Evolutionary conservation across 805 yeast species (phyloP), one percentile per base, ranked within the genome.

Genomic region (Clavispora santaluciae): DNA sequence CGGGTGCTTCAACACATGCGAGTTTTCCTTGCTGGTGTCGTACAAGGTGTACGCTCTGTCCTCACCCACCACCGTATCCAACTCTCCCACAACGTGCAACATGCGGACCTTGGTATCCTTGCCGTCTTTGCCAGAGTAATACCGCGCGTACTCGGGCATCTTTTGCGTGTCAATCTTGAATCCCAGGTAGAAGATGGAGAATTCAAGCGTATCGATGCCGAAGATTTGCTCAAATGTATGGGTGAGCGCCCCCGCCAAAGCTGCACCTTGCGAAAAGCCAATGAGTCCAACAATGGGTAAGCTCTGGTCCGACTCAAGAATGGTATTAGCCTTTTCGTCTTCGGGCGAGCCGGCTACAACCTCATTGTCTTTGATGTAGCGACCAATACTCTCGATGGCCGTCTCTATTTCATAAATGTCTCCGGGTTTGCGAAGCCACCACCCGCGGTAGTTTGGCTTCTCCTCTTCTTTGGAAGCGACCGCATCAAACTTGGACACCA

Each of bases 201-300:
- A 87, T 55, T 86, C 79, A 53, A 91, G 47, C 23, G 60, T 57
- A 13, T 54, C 49, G 2, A 54, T 39, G 4, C 78, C 78, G 26
- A 79, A 76, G 30, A 82, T 52, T 18, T 73, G 71, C 17, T 75
- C 69, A 47, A 83, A 79, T 29, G 73, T 71, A 49, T 79, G 78
- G 33, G 86, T 70, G 22, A 89, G 58, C 20, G 86, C 70, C 1
- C 91, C 86, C 1, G 87, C 82, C 25, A 91, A 65, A 1, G 93
- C 95, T 6, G 97, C 95, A 46, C 99, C 99, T 61, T 93, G 98
- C 9, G 95, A 83, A 59, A 91, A 91, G 1, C 97, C 98, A 33
- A 93, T 64, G 16, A 91, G 65, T 5, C 98, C 99, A 17, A 83
- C 84, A 50, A 87, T 86, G 1, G 97, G 97, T 15, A 60, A 46